Evolutionary conservation across 2,329 filamentous ascomycete species (phyloP), one percentile per base, ranked within the genome.

Genomic region (Claviceps sp.): DNA sequence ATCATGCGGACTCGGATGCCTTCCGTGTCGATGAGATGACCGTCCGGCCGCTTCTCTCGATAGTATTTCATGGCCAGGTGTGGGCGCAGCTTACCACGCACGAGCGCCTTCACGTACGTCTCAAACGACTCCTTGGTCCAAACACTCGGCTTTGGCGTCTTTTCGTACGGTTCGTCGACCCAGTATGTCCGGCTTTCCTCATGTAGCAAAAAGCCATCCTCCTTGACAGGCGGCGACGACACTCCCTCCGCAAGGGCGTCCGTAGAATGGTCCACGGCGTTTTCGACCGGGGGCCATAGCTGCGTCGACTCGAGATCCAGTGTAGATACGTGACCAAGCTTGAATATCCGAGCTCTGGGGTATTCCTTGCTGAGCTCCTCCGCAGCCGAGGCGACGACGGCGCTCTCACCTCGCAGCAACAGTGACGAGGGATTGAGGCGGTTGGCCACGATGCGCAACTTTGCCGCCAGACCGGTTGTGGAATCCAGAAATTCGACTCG

Each of bases 61-160:
- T 74, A 75, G 34, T 70, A 60, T 2, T 58, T 58, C 4, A 63
- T 58, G 8, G 63, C 64, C 2, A 67, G 55, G 16, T 67, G 61
- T 0, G 64, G 53, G 6, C 62, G 60, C 37, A 73, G 57, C 6
- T 63, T 65, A 1, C 68, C 67, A 47, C 67, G 68, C 8, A 65
- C 65, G n/a, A 78, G 61, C 0, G 62, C 61, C 0, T 63, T 60
- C 20, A 77, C 63, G 55, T 76, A 77, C 2, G 60, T 54, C 47
- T 71, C 62, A 16, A 77, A 69, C 1, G 66, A 63, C 40, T 66
- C 58, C 47, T 59, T 61, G 3, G 71, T 72, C 74, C 74, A 77
- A 1, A 53, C 45, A 1, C 52, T 41, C 0, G 73, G 73, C 30
- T 59, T 62, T 0, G 67, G 63, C 8, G 72, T 67, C 43, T 69